Conservation (phyloP, 257 asterid species). For the Fraxinus cuspidata region DNA sequence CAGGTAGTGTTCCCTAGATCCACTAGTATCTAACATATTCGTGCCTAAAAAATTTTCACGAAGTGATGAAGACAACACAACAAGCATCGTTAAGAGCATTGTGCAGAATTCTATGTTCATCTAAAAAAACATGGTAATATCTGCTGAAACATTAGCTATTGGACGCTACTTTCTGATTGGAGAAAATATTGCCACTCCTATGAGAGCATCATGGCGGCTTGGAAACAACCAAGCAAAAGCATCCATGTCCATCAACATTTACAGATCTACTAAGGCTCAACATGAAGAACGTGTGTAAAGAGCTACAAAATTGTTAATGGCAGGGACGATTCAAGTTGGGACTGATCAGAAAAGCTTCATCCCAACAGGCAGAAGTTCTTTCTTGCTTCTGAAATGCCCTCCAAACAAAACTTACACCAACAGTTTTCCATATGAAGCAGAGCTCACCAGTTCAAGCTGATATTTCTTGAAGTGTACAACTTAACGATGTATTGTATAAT, state of each 20-base stretch:
- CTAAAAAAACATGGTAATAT: background rate
- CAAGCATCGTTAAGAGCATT: too few species aligned
- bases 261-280: background rate
- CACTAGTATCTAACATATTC: background rate
- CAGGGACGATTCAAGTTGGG: background rate
- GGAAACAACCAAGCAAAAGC: too few species aligned
- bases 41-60: too few species aligned
- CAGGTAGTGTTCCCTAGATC: background rate
- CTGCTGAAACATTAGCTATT: background rate
- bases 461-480: slow-evolving; percentile 61
- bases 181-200: too few species aligned
- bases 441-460: slow-evolving; percentile 79
- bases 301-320: background rate
- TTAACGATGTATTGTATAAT: slow-evolving; percentile 75
- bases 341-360: background rate
- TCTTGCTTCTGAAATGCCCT: background rate
- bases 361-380: background rate
- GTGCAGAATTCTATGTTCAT: background rate
- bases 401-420: background rate
- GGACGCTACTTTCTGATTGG: background rate
- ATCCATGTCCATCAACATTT: background rate
- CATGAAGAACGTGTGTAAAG: background rate
- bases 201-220: too few species aligned
- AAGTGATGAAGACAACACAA: too few species aligned
- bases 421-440: background rate